Percentiles rank a stretch among this genome's conserved stretches.
These are phyloP conservation scores for Strobilomyces confusus DNA, from an alignment of 768 basidiomycete genomes.

Conservation along the genomic window DNA sequence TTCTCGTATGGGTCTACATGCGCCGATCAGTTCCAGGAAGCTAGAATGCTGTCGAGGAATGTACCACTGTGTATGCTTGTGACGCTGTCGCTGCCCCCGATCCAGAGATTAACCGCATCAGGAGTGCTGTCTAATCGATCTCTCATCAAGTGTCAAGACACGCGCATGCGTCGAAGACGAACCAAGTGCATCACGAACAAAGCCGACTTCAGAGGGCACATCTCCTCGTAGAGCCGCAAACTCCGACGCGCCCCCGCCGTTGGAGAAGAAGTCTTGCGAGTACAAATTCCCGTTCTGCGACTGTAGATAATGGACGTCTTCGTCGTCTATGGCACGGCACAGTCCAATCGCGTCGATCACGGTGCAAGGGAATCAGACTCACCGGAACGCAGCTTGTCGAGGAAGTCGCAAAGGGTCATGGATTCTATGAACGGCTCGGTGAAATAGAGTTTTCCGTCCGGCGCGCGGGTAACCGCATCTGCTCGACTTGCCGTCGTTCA, in stretches of 20 bases:
- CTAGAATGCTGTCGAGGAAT: slow-evolving; percentile 9
- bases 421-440: slow-evolving; percentile 66
- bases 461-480: slow-evolving; percentile 60
- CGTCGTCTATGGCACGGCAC: slow-evolving; percentile 9
- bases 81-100: slow-evolving; percentile 69
- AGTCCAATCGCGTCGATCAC: not conserved
- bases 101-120: slow-evolving; percentile 94
- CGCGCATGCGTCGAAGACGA: slow-evolving; percentile 17
- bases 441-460: slow-evolving; percentile 62
- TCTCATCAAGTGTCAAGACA: not conserved
- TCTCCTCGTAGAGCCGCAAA: slow-evolving; percentile 59
- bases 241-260: slow-evolving; percentile 45
- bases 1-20: too few relatives aligned
- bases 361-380: not conserved
- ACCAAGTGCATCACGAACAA: slow-evolving; percentile 82
- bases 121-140: slow-evolving; percentile 49
- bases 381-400: slow-evolving; percentile 41
- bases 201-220: slow-evolving; percentile 63
- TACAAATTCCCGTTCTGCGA: slow-evolving; percentile 91
- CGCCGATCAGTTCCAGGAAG: not conserved
- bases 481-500: slow-evolving; percentile 50
- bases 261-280: slow-evolving; percentile 40
- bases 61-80: slow-evolving; percentile 87
- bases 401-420: slow-evolving; percentile 60
- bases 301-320: slow-evolving; percentile 68